Conservation (phyloP, 768 basidiomycete species). For the Tricholoma flavovirens region DNA sequence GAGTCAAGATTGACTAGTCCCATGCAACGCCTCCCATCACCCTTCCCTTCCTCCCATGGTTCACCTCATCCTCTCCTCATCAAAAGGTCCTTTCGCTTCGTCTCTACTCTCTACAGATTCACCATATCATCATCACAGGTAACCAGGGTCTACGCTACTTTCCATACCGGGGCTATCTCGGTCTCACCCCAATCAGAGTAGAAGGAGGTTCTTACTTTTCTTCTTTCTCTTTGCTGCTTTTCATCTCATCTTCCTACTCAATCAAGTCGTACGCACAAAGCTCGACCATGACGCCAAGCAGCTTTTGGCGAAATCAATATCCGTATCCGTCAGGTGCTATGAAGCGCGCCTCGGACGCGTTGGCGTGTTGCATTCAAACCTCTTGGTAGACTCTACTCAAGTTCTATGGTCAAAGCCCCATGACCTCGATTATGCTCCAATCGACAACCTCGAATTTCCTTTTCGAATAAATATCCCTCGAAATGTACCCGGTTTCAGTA, state of each 20-base stretch:
- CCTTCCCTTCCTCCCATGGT: constrained; percentile 48
- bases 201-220: constrained; percentile 53
- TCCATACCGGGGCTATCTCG: constrained; percentile 73
- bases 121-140: constrained; percentile 30
- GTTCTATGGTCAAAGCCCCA: constrained; percentile 66
- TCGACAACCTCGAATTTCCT: constrained; percentile 62
- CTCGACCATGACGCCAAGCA: constrained; percentile 66
- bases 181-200: constrained; percentile 71
- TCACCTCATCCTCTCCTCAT: constrained; percentile 58
- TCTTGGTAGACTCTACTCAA: constrained; percentile 63
- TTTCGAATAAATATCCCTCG: constrained; percentile 68
- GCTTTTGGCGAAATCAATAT: constrained; percentile 59
- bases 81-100: constrained; percentile 37
- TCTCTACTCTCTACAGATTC: constrained; percentile 7
- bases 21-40: constrained; percentile 27
- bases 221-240: constrained; percentile 3
- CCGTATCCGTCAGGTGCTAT: constrained; percentile 78
- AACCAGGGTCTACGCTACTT: constrained; percentile 68
- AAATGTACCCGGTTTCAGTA: constrained; percentile 58
- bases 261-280: constrained; percentile 62
- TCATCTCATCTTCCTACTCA: constrained; percentile 5
- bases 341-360: constrained; percentile 66
- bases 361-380: constrained; percentile 50
- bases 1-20: constrained; percentile 17
- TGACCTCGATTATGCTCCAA: constrained; percentile 47